Evolutionary conservation across 352 stramenopile genomes (phyloP), one percentile per base, ranked within the genome.

Genomic region (Pythium sukuiense): DNA sequence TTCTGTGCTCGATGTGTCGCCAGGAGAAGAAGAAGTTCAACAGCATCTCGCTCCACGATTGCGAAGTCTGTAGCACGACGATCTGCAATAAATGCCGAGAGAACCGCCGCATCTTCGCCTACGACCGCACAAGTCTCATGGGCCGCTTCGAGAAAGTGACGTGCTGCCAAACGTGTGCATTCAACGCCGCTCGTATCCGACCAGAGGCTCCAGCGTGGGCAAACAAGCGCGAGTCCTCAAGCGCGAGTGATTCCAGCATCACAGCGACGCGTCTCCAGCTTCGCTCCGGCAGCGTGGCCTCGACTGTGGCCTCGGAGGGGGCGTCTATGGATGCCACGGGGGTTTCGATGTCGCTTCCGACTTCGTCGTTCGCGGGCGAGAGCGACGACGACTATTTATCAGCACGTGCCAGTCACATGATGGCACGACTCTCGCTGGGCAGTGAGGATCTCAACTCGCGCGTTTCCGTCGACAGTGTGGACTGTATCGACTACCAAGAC

Each of bases 1-100:
- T 58, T 30, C 32, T 65, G 12, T 81, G 74, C 63, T 70, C 39
- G 16, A 74, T 81, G 68, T 81, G 74, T 55, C 68, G 65, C 12
- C 74, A 76, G 49, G 74, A 76, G 43, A 76, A 72, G 57, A 74
- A 73, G 56, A 27, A 69, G 11, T 77, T 80, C 29, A 65, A 70
- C 26, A 67, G 50, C 26, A 52, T 63, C 43, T 63, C 68, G 6
- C 59, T 81, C 27, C 57, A 63, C 24, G 68, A 71, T 0, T 81
- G 74, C 6, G 68, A 76, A 11, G 46, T 76, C 5, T 81, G 71
- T 48, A 63, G 58, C 49, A 58, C 65, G 29, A 67, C 64, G 12
- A 64, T 74, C 14, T 81, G 74, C 49, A 60, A 65, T 3, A 59
- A 68, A n/a, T 81, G 74, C 46, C 68, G 68, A 27, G 62, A 63